Conservation (phyloP, 345 rosid genomes). For the Syzygium grande region DNA sequence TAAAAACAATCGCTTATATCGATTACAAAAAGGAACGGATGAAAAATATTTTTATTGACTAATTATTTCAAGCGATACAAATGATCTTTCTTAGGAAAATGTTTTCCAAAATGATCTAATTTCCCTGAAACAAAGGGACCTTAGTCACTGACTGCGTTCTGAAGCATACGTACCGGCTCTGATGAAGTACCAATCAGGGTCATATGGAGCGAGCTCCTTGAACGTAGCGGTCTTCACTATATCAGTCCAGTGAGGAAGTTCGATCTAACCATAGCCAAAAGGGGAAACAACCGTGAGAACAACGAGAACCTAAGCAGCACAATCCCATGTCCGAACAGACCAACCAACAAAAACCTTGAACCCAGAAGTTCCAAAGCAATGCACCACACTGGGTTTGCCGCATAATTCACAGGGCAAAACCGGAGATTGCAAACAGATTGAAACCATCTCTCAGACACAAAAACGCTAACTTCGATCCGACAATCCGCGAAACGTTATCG, state of each 20-base stretch:
- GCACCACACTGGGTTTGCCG: background rate
- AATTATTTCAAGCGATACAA: too few relatives aligned
- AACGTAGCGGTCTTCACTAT: conserved; percentile 63
- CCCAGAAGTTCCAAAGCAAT: background rate
- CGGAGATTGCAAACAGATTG: background rate
- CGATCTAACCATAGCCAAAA: conserved; percentile 22
- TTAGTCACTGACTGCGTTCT: too few relatives aligned
- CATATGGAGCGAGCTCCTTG: conserved; percentile 73
- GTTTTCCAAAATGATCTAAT: too few relatives aligned
- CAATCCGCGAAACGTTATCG: background rate
- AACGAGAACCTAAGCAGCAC: background rate
- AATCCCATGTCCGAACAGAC: background rate
- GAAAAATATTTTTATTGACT: too few relatives aligned
- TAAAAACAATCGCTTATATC: too few relatives aligned
- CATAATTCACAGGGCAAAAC: background rate
- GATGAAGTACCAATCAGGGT: conserved; percentile 63
- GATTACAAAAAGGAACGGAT: too few relatives aligned
- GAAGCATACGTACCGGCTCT: conserved; percentile 34
- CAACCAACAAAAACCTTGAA: background rate
- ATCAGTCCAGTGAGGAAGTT: conserved; percentile 63
- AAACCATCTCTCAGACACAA: background rate
- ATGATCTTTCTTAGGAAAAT: too few relatives aligned
- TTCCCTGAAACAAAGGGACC: too few relatives aligned
- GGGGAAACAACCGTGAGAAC: background rate
- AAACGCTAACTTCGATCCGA: background rate